Base-by-base conservation (phyloP, 495 filamentous ascomycete species). In the Penicillium riverlandense region DNA sequence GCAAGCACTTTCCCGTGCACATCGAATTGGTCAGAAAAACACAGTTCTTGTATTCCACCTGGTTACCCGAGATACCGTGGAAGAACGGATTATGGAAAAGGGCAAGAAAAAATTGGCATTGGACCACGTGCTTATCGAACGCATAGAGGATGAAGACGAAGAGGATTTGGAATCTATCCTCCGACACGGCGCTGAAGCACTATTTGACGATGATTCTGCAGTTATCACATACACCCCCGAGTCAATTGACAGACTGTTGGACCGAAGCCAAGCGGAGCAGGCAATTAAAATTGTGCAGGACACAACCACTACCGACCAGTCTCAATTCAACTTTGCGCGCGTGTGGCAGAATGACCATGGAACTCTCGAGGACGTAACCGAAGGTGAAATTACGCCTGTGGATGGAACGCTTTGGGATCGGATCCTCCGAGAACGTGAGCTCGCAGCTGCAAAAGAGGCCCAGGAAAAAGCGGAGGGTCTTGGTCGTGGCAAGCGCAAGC, bases 51-150 rank as follows among this genome's bases (percentile, higher is more conserved):
- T 94, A 37, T 95, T 96, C 58, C 90, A 97, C 56, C 65, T 99
- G 1, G 88, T 94, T 67, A 96, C 91, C 3, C 82, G 90, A 10
- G 78, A 83, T 13, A 89, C 82, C 16, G 88, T 83, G 0, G 92
- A 99, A 61, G 94, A 99, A 62, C 92, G 91, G 55, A 97, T 99
- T 41, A 78, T 96, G 66, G 86, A 96, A 62, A 92, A 95, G 47
- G 92, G 92, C 7, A 86, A 90, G 48, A 94, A 87, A 65, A 99
- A 99, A 69, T 83, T 96, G 72, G 86, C 85, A 0, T 75, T 99
- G 0, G 92, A 96, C 45, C 90, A 96, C 57, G 80, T 91, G 2
- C 79, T 99, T 6, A 96, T 97, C 45, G 88, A 97, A 54, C 83
- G 78, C 31, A 87, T 97, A 22, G 76, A 77, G 1, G 82, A 90